phyloP scores from a whole-genome alignment of 2,329 filamentous ascomycete genomes.

The Exophiala spinifera region DNA sequence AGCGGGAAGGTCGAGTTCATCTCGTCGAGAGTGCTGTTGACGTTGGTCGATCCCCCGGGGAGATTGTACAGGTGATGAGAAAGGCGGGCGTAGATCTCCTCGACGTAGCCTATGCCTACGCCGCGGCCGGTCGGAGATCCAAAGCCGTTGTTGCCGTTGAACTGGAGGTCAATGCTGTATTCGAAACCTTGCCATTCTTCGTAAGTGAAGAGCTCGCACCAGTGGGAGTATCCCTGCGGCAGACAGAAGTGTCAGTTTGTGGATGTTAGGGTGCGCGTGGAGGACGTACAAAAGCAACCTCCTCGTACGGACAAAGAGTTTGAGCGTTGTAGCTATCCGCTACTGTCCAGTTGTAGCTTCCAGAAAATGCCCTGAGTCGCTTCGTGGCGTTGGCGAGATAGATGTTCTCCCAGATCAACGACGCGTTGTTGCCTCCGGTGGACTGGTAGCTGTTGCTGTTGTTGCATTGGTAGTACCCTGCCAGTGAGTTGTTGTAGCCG shows the following conservation, averaged over 20 bases:
- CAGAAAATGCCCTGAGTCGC: conserved; percentile 39
- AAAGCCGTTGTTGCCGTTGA: conserved; percentile 61
- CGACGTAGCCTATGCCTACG: conserved; percentile 69
- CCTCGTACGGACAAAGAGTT: too few relatives aligned
- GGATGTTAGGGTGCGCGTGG: not conserved
- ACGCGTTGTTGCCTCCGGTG: too few relatives aligned
- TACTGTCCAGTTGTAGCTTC: conserved; percentile 45
- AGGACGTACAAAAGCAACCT: not conserved
- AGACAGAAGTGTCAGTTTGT: conserved; percentile 57
- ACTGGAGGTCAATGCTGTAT: conserved; percentile 64
- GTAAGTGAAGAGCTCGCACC: conserved; percentile 67
- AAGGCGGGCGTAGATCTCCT: conserved; percentile 66
- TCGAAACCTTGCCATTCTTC: conserved; percentile 38
- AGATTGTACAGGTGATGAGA: conserved; percentile 21
- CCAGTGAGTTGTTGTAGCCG: conserved; percentile 67
- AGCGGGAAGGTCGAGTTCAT: conserved; percentile 66
- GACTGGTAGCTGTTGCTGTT: conserved; percentile 48
- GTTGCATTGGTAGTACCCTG: conserved; percentile 62
- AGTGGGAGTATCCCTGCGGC: conserved; percentile 67
- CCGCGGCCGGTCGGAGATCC: conserved; percentile 59
- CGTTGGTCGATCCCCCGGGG: conserved; percentile 42
- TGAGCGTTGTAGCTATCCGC: too few relatives aligned
- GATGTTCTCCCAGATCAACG: too few relatives aligned
- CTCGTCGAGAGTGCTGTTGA: conserved; percentile 43
- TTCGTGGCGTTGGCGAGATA: conserved; percentile 38